Conservation (phyloP, 163 green algal genomes). For the Scenedesmus sp. region DNA sequence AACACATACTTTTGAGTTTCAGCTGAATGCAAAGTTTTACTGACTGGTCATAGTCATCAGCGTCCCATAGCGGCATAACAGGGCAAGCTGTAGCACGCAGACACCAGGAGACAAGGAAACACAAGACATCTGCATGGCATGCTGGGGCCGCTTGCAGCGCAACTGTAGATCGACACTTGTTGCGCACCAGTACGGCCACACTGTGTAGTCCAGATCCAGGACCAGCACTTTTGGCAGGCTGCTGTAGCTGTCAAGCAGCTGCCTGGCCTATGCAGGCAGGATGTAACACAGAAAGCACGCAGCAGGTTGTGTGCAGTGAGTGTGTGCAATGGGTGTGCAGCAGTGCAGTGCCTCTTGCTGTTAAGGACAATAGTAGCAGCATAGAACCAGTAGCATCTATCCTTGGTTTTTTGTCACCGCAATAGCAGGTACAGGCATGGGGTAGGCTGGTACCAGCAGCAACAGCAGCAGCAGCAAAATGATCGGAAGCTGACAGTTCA, state of each 20-base stretch:
- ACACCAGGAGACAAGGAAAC: not conserved
- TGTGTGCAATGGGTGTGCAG: not conserved
- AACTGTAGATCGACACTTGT: not conserved
- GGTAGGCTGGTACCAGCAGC: not conserved
- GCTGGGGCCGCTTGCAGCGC: not conserved
- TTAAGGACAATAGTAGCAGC: not conserved
- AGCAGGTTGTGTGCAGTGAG: not conserved
- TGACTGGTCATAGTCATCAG: too few relatives aligned
- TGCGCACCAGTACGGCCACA: slow-evolving; percentile 28
- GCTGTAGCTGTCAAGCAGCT: slow-evolving; percentile 5
- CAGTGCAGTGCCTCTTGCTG: not conserved
- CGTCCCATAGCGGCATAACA: too few relatives aligned
- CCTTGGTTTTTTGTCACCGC: too few relatives aligned
- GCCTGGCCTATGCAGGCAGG: not conserved
- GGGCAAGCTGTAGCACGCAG: too few relatives aligned
- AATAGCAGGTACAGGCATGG: not conserved
- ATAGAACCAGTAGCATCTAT: too few relatives aligned
- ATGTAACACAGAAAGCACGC: not conserved
- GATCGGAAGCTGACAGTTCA: not conserved
- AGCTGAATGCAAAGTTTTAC: too few relatives aligned
- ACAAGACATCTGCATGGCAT: not conserved
- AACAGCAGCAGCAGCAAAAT: not conserved
- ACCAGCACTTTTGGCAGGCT: slow-evolving; percentile 24
- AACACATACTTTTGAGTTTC: not conserved
- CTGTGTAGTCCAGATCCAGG: slow-evolving; percentile 41